Conservation (phyloP, 306 rosid species). For the Trifolium pratense region DNA sequence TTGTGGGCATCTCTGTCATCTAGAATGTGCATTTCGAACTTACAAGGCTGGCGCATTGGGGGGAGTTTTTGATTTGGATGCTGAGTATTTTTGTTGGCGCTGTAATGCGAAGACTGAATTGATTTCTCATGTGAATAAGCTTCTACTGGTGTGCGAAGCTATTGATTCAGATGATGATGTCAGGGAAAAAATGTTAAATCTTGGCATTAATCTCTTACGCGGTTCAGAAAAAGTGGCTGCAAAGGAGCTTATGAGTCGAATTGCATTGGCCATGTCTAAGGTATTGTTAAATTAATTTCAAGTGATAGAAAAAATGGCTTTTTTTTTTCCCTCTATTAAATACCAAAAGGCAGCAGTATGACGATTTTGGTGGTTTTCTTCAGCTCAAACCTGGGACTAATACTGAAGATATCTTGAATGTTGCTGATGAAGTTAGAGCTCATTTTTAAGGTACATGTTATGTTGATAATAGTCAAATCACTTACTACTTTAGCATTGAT, state of each 20-base stretch:
- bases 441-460: constrained; percentile 53
- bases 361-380: constrained; percentile 43
- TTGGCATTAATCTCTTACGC: constrained; percentile 61
- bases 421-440: constrained; percentile 38
- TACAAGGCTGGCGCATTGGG: constrained; percentile 78
- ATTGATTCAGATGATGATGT: constrained; percentile 54
- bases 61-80: constrained; percentile 76
- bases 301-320: constrained; percentile 24
- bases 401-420: constrained; percentile 61
- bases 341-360: constrained; percentile 38
- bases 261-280: constrained; percentile 59
- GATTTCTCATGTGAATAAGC: constrained; percentile 57
- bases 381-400: constrained; percentile 61
- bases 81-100: constrained; percentile 74
- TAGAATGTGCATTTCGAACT: constrained; percentile 67
- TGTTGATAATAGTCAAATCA: not conserved
- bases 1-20: constrained; percentile 77
- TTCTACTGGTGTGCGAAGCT: constrained; percentile 56
- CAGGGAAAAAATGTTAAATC: no score
- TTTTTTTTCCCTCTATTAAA: constrained; percentile 42
- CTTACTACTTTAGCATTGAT: not conserved
- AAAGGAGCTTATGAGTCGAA: constrained; percentile 52
- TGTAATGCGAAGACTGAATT: constrained; percentile 76
- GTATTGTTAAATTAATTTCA: constrained; percentile 46
- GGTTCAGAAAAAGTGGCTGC: constrained; percentile 63